A percentile compares a stretch with the other conserved stretches of the same genome.
These are phyloP conservation scores for Cyclostephanos tholiformis DNA, from an alignment of 108 stramenopile genomes.

Conservation along the genomic window DNA sequence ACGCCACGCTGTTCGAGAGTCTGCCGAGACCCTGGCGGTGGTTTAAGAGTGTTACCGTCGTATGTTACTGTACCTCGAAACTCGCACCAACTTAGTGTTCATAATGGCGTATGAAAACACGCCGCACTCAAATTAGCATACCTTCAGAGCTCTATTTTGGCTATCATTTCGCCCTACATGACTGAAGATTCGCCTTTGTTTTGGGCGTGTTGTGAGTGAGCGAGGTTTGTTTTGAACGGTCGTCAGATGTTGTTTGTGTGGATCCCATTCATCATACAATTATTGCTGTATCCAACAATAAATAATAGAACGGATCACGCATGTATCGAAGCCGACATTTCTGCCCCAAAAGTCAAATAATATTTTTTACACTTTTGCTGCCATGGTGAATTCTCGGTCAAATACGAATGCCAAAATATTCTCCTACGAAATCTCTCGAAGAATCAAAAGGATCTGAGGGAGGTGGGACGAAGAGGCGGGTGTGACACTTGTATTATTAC, in stretches of 20 bases:
- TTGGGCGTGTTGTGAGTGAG: neutral
- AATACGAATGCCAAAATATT: constrained; percentile 9
- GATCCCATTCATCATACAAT: neutral
- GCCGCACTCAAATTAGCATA: too few relatives aligned
- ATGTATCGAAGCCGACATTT: constrained; percentile 18
- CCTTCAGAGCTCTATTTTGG: too few relatives aligned
- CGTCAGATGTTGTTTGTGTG: neutral
- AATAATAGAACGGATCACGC: neutral
- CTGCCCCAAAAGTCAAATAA: constrained; percentile 1
- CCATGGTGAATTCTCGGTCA: constrained; percentile 16
- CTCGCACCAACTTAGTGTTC: too few relatives aligned
- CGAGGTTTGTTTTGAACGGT: neutral
- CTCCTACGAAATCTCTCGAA: neutral
- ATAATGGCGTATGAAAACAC: too few relatives aligned
- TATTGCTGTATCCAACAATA: neutral
- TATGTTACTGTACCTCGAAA: too few relatives aligned
- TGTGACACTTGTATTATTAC: constrained; percentile 16
- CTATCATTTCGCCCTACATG: neutral
- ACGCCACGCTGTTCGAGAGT: too few relatives aligned
- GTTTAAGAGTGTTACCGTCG: too few relatives aligned
- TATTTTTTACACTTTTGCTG: constrained; percentile 4
- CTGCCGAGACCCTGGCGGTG: too few relatives aligned
- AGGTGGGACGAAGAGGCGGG: constrained; percentile 10
- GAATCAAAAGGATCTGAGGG: constrained; percentile 1
- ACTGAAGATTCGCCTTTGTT: neutral